Evolutionary conservation across 2,329 filamentous ascomycete species (phyloP).

Genomic region (Aspergillus ustus): DNA sequence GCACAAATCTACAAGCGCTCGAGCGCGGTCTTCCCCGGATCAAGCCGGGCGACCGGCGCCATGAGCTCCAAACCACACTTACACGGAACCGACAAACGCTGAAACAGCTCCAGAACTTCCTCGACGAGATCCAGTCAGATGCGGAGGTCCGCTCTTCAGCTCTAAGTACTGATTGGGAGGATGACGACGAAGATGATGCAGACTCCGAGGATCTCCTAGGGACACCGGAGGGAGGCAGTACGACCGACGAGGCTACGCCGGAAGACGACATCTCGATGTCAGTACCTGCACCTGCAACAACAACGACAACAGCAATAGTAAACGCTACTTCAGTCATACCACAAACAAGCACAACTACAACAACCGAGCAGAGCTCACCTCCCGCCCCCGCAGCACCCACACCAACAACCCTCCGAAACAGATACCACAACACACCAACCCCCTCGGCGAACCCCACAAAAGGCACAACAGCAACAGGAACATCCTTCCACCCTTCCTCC

Average conservation of each 20-base stretch:
- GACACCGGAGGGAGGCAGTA: constrained; percentile 28
- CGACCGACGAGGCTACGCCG: constrained; percentile 15
- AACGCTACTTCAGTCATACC: neutral
- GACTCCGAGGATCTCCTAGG: constrained; percentile 27
- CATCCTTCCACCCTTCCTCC: constrained; percentile 15
- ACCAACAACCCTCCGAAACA: constrained; percentile 33
- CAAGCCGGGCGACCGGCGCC: constrained; percentile 44
- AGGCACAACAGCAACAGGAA: constrained; percentile 7
- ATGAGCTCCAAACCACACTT: constrained; percentile 47
- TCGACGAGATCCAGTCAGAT: constrained; percentile 38
- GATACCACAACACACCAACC: constrained; percentile 22
- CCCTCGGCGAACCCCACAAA: constrained; percentile 11
- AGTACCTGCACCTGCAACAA: neutral
- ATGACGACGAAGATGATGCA: constrained; percentile 28
- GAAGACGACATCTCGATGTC: neutral
- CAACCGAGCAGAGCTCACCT: constrained; percentile 5
- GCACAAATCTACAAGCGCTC: constrained; percentile 45
- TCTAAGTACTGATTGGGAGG: constrained; percentile 3
- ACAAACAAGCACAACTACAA: neutral
- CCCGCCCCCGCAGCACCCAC: constrained; percentile 15
- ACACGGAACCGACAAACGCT: constrained; percentile 42
- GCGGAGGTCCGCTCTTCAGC: constrained; percentile 21
- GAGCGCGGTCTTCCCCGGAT: constrained; percentile 46
- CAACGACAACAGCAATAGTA: too few species aligned
- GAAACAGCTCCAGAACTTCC: constrained; percentile 36